Evolutionary conservation across 23 red algal species (phyloP).

Genomic region (Gracilaria domingensis): DNA sequence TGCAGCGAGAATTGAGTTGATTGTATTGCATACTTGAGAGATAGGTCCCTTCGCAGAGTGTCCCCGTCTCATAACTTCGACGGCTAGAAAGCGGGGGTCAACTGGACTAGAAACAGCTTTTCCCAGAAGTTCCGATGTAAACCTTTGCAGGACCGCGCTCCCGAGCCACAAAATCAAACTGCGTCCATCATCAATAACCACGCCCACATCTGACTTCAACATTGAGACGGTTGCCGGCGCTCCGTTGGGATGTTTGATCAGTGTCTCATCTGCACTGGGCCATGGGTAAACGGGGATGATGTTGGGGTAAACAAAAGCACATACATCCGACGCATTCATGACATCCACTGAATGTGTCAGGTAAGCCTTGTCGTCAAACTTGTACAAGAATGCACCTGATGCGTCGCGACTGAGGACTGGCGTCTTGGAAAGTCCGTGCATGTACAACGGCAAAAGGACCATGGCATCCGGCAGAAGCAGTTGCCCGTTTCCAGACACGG

Average conservation of each 20-base stretch:
- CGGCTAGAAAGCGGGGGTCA: constrained; percentile 56
- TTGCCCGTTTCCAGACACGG: constrained; percentile 55
- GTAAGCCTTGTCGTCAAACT: constrained; percentile 92
- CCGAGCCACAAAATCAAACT: constrained; percentile 85
- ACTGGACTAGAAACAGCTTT: constrained; percentile 45
- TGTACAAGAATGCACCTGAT: constrained; percentile 75
- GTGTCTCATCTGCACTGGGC: constrained; percentile 29
- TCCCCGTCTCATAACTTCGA: constrained; percentile 66
- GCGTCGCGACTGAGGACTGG: constrained; percentile 87
- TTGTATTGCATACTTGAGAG: constrained; percentile 39
- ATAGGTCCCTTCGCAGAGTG: constrained; percentile 40
- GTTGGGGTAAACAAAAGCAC: constrained; percentile 85
- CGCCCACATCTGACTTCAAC: constrained; percentile 66
- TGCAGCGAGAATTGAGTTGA: constrained; percentile 64
- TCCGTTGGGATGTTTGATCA: constrained; percentile 37
- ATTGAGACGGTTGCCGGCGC: constrained; percentile 70
- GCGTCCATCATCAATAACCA: constrained; percentile 86
- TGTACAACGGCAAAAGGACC: constrained; percentile 85
- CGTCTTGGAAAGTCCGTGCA: constrained; percentile 83
- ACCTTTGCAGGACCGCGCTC: constrained; percentile 54
- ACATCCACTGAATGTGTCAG: constrained; percentile 75
- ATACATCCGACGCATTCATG: constrained; percentile 66
- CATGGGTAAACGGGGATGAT: constrained; percentile 81
- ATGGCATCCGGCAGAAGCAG: constrained; percentile 91
- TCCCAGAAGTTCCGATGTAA: constrained; percentile 68